Base-by-base conservation (phyloP, 1,139 yeast species). In the Trichomonascaceae sp. region DNA sequence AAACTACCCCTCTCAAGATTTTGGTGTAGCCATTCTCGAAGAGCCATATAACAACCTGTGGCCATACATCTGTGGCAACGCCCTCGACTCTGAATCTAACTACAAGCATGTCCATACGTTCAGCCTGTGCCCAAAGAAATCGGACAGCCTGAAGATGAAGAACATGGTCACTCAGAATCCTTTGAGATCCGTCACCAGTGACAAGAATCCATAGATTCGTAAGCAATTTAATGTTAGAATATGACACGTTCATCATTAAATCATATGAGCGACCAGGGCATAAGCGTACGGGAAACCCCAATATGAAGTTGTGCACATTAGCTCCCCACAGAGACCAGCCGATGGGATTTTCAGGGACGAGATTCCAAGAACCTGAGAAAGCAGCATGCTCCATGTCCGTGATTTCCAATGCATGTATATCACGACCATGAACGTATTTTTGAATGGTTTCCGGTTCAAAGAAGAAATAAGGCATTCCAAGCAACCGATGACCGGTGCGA, bases 21-120 rank as follows among this genome's bases (percentile, higher is more conserved):
- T 77, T 75, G 24, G 78, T 27, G 32, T 27, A 67, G 0, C 86
- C 87, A 4, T 78, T 75, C 60, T 84, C 90, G 60, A 82, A 86
- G 76, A 84, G 76, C 1, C 73, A 68, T 17, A 85, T 64, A 45
- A 74, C 74, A 2, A 82, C 72, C 55, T 72, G 71, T 20, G 69
- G 64, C 43, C 76, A 60, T 46, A 18, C 19, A 17, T 45, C 47
- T 6, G 48, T 15, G 13, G 19, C 43, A 5, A 43, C 51, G 2
- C 49, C 52, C 18, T 17, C 15, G 30, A 77, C 67, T n/a, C 59
- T 62, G 60, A 83, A 80, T 52, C 72, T 74, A 0, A 86, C 87
- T 24, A 82, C 61, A 60, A 27, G 9, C 32, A 27, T 7, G 9
- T 7, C 12, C 32, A 27, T 27, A 27, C 9, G 9, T 8, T 27